Percentiles rank a stretch among this genome's conserved stretches.
Conservation (phyloP, 176 grass and related monocot species). For the Canna indica region DNA sequence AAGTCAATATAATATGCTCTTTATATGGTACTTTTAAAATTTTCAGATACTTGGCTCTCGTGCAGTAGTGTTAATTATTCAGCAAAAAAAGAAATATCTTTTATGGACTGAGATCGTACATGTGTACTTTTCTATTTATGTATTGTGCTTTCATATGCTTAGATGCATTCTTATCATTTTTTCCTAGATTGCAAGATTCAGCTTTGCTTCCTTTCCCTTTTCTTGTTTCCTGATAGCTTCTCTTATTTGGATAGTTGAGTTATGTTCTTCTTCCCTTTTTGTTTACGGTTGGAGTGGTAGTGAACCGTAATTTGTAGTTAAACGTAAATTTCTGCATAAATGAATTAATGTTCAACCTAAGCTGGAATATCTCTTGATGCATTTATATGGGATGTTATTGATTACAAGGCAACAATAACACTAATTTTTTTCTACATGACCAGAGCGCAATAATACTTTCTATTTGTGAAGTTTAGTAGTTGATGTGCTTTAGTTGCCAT, state of each 20-base stretch:
- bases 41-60: not conserved
- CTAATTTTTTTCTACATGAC: not conserved
- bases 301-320: not conserved
- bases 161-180: no score
- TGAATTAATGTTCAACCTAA: not conserved
- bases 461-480: not conserved
- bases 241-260: not conserved
- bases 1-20: not conserved
- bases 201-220: not conserved
- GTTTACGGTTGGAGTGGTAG: not conserved
- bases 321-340: not conserved
- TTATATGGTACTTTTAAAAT: not conserved
- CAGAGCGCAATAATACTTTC: not conserved
- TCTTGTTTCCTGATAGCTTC: not conserved
- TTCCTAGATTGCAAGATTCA: no score
- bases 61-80: not conserved
- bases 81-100: not conserved
- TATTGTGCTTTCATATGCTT: no score
- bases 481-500: not conserved
- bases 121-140: no score
- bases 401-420: not conserved
- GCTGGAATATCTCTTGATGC: not conserved
- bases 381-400: not conserved
- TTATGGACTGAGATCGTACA: no score
- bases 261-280: not conserved